Conservation (phyloP, 345 rosid species). For the Brassica nigra region DNA sequence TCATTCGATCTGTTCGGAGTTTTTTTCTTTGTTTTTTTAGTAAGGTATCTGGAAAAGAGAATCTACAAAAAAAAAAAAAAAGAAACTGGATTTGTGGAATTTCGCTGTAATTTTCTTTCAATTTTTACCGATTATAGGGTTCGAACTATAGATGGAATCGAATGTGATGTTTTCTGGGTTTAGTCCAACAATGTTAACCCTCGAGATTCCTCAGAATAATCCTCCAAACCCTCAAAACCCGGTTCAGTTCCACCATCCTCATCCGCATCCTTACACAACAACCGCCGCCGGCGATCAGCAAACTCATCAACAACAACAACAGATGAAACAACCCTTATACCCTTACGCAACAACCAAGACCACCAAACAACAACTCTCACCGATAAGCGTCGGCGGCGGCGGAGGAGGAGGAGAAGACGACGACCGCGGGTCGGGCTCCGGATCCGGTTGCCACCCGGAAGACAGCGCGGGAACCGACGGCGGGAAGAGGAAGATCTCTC, state of each 20-base stretch:
- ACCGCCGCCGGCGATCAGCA: constrained; percentile 44
- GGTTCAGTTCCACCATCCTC: constrained; percentile 57
- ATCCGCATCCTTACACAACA: constrained; percentile 50
- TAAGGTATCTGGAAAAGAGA: neutral
- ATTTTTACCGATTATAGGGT: neutral
- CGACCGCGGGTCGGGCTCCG: constrained; percentile 55
- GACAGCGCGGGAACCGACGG: constrained; percentile 53
- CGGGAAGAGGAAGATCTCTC: constrained; percentile 62
- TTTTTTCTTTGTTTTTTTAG: neutral
- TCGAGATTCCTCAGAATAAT: constrained; percentile 62
- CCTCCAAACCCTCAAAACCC: neutral
- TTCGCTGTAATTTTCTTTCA: neutral
- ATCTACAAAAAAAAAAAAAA: neutral
- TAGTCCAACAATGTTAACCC: constrained; percentile 70
- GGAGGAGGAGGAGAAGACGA: constrained; percentile 68
- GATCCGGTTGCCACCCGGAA: constrained; percentile 51
- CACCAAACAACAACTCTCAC: constrained; percentile 49
- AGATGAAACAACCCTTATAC: constrained; percentile 44
- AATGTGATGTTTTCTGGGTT: constrained; percentile 58
- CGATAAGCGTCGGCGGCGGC: constrained; percentile 48
- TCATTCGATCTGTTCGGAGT: neutral
- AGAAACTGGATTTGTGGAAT: constrained; percentile 20
- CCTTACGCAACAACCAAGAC: constrained; percentile 47
- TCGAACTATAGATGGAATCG: constrained; percentile 54
- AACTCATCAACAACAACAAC: constrained; percentile 37